Evolutionary conservation across 2,329 filamentous ascomycete species (phyloP).

Genomic region (Ophiostoma sp.): DNA sequence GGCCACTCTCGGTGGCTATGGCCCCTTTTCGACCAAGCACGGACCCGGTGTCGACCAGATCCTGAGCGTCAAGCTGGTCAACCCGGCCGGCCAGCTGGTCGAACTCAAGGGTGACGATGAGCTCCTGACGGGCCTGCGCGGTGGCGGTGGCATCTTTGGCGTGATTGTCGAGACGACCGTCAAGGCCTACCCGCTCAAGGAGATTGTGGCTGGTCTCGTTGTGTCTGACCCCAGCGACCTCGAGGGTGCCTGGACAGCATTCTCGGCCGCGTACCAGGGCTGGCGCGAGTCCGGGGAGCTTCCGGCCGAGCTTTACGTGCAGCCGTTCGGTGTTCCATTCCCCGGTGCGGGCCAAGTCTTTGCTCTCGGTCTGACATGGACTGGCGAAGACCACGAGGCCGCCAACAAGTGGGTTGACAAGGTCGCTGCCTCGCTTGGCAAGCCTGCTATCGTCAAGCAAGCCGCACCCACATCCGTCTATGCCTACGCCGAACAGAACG

Average conservation of each 20-base stretch:
- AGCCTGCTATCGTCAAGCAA: conserved; percentile 10
- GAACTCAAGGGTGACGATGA: conserved; percentile 33
- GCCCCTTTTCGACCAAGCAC: conserved; percentile 33
- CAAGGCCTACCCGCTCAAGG: conserved; percentile 32
- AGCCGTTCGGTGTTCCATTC: not conserved
- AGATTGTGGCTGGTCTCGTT: conserved; percentile 7
- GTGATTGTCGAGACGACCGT: conserved; percentile 34
- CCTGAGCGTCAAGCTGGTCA: conserved; percentile 36
- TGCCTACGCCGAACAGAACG: not conserved
- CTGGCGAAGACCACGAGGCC: not conserved
- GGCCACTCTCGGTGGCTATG: conserved; percentile 41
- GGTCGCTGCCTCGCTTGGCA: not conserved
- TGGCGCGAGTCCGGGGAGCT: not conserved
- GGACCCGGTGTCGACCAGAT: conserved; percentile 44
- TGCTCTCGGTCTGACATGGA: not conserved
- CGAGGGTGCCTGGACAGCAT: not conserved
- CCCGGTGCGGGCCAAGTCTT: conserved; percentile 11
- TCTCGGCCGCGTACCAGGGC: not conserved
- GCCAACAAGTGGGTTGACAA: conserved; percentile 16
- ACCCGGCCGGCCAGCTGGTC: conserved; percentile 34
- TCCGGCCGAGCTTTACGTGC: conserved; percentile 6
- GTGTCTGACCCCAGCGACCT: not conserved
- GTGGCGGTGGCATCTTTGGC: conserved; percentile 35
- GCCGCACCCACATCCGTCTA: not conserved
- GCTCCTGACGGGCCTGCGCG: conserved; percentile 35